Evolutionary conservation across 139 green algal species (phyloP).

Genomic region (Micromonas pusilla): DNA sequence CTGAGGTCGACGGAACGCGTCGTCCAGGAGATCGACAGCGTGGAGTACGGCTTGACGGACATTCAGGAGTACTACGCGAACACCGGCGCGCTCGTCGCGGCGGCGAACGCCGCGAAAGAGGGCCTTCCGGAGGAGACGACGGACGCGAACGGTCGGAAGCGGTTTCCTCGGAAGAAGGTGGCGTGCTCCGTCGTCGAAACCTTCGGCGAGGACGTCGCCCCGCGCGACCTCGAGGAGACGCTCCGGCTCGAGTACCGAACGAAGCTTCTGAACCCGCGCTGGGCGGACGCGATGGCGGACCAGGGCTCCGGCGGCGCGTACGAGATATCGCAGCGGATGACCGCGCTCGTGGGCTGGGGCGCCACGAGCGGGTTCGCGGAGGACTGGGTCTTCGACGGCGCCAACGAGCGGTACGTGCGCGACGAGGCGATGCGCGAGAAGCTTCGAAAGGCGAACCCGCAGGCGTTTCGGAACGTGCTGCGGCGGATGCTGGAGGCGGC

Average conservation of each 20-base stretch:
- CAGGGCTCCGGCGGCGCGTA: slow-evolving; percentile 89
- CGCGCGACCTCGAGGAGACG: slow-evolving; percentile 72
- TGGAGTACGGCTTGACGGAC: slow-evolving; percentile 97
- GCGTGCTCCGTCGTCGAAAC: slow-evolving; percentile 70
- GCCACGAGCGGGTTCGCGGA: slow-evolving; percentile 82
- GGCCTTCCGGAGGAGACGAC: slow-evolving; percentile 42
- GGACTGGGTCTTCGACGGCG: slow-evolving; percentile 85
- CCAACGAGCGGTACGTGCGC: slow-evolving; percentile 78
- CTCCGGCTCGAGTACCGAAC: slow-evolving; percentile 88
- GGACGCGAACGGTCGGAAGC: not conserved
- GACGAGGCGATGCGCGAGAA: slow-evolving; percentile 74
- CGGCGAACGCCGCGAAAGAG: slow-evolving; percentile 60
- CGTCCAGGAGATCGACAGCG: slow-evolving; percentile 83
- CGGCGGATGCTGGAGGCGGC: slow-evolving; percentile 84
- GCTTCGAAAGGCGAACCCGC: slow-evolving; percentile 65
- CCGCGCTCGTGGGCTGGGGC: slow-evolving; percentile 89
- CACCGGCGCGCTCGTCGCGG: slow-evolving; percentile 75
- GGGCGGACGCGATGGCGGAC: slow-evolving; percentile 81
- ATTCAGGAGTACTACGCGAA: slow-evolving; percentile 97
- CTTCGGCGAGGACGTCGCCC: slow-evolving; percentile 61
- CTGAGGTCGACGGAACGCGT: slow-evolving; percentile 75
- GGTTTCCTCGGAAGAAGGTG: slow-evolving; percentile 16
- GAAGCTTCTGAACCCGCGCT: slow-evolving; percentile 87
- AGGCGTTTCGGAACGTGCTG: slow-evolving; percentile 51
- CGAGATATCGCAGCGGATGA: slow-evolving; percentile 88